A percentile compares a stretch with the other conserved stretches of the same genome.
phyloP scores from a whole-genome alignment of 2,329 filamentous ascomycete species.

The Colletotrichum navitas region DNA sequence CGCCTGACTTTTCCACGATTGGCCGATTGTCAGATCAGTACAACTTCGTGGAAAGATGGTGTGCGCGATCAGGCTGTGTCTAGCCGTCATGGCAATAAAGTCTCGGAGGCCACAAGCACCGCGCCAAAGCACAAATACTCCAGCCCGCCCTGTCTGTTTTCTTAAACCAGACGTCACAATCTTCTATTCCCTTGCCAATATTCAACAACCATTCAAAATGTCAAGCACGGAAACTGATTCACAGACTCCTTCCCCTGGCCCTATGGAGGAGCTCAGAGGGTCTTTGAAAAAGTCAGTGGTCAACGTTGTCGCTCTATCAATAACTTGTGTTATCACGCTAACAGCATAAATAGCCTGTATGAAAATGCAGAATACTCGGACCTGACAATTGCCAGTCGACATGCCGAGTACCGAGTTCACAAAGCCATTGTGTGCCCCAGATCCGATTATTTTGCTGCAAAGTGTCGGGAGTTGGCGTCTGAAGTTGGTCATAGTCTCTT shows the following conservation, averaged over 20 bases:
- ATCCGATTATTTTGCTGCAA: conserved; percentile 19
- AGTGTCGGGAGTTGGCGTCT: conserved; percentile 7
- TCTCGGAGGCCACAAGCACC: not conserved
- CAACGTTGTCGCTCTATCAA: fast-evolving
- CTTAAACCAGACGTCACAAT: no score
- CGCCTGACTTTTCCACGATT: conserved; percentile 2
- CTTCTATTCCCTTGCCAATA: not conserved
- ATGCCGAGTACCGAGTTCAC: conserved; percentile 23
- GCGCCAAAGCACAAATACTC: conserved; percentile 9
- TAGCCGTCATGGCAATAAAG: not conserved
- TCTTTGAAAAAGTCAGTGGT: conserved; percentile 12
- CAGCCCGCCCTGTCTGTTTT: not conserved
- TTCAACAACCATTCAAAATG: not conserved
- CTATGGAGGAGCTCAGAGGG: conserved; percentile 21
- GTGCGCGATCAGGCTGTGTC: not conserved
- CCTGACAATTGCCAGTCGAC: conserved; percentile 19
- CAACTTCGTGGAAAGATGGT: not conserved
- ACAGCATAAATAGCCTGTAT: conserved; percentile 8
- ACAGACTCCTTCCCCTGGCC: not conserved
- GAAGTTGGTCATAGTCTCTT: not conserved
- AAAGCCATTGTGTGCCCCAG: conserved; percentile 34
- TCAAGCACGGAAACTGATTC: not conserved
- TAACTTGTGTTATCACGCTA: not conserved
- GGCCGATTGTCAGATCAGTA: not conserved
- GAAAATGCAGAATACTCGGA: conserved; percentile 23